Evolutionary conservation across 1,284 basidiomycete species (phyloP).

Genomic region (Papiliotrema fonsecae): DNA sequence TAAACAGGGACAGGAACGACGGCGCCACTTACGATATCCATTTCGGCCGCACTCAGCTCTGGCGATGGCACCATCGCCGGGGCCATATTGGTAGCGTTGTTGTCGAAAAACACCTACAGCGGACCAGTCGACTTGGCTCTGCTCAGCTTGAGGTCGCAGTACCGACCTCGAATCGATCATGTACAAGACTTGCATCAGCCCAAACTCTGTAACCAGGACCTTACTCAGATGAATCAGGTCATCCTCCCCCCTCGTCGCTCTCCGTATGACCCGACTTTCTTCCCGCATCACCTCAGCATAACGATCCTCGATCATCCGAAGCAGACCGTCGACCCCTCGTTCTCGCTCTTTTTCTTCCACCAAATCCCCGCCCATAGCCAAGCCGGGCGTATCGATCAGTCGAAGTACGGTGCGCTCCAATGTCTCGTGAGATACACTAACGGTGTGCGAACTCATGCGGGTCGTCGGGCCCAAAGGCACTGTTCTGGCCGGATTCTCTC

Average conservation of each 20-base stretch:
- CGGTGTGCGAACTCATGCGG: slow-evolving; percentile 4
- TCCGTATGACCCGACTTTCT: slow-evolving; percentile 37
- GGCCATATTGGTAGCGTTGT: too few relatives aligned
- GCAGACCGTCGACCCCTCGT: slow-evolving; percentile 28
- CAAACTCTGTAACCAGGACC: slow-evolving; percentile 3
- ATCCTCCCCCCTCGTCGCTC: slow-evolving; percentile 29
- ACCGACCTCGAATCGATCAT: slow-evolving; percentile 38
- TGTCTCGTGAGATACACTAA: slow-evolving; percentile 1
- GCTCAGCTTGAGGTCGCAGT: slow-evolving; percentile 12
- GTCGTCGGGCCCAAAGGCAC: slow-evolving; percentile 11
- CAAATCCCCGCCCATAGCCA: slow-evolving; percentile 15
- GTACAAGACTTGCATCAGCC: slow-evolving; percentile 32
- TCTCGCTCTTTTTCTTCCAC: slow-evolving; percentile 17
- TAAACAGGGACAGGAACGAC: background rate
- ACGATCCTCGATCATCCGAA: slow-evolving; percentile 35
- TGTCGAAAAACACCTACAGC: slow-evolving; percentile 22
- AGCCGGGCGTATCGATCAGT: slow-evolving; percentile 41
- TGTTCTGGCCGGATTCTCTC: too few relatives aligned
- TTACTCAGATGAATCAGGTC: slow-evolving; percentile 40
- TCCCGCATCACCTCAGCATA: slow-evolving; percentile 35
- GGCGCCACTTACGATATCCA: background rate
- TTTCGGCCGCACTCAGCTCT: background rate
- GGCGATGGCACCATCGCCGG: background rate
- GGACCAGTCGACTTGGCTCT: slow-evolving; percentile 26
- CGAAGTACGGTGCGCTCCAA: slow-evolving; percentile 19